These are phyloP conservation scores for Melanomma pulvis-pyrius DNA, from an alignment of 495 filamentous ascomycete genomes.

Conservation along the genomic window DNA sequence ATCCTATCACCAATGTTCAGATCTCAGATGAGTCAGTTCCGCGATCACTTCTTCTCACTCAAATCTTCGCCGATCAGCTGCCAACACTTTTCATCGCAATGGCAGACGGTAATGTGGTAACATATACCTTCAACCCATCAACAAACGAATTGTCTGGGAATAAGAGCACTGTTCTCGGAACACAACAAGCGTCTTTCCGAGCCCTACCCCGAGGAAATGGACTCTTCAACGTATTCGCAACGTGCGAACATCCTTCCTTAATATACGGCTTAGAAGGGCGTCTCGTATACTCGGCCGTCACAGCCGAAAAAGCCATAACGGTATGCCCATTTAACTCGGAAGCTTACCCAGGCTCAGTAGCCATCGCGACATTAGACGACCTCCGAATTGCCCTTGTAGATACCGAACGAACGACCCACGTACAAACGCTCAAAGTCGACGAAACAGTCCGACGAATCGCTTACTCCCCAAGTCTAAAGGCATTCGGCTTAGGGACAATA, in stretches of 20 bases:
- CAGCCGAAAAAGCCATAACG: constrained; percentile 78
- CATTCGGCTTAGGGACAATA: constrained; percentile 86
- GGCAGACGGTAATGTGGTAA: constrained; percentile 90
- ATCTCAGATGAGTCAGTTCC: constrained; percentile 64
- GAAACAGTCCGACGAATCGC: constrained; percentile 87
- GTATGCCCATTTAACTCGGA: constrained; percentile 81
- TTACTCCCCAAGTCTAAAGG: constrained; percentile 76
- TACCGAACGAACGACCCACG: constrained; percentile 80
- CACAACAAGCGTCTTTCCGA: constrained; percentile 78
- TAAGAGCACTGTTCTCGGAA: constrained; percentile 84
- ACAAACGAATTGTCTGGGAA: constrained; percentile 65
- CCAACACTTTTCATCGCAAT: constrained; percentile 89
- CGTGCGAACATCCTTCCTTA: constrained; percentile 88
- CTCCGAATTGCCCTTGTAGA: constrained; percentile 84
- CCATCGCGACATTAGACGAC: constrained; percentile 73
- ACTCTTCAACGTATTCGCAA: constrained; percentile 84
- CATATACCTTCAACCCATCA: constrained; percentile 68
- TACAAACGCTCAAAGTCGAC: constrained; percentile 72
- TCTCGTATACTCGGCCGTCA: constrained; percentile 93
- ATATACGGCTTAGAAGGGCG: constrained; percentile 88
- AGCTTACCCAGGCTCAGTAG: constrained; percentile 78
- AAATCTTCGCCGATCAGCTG: constrained; percentile 63
- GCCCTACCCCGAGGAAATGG: constrained; percentile 66
- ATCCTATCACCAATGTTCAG: constrained; percentile 63
- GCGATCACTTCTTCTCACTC: constrained; percentile 75